A percentile compares a stretch with the other conserved stretches of the same genome.
phyloP scores from a whole-genome alignment of 768 basidiomycete genomes.

The Gyrodon lividus region DNA sequence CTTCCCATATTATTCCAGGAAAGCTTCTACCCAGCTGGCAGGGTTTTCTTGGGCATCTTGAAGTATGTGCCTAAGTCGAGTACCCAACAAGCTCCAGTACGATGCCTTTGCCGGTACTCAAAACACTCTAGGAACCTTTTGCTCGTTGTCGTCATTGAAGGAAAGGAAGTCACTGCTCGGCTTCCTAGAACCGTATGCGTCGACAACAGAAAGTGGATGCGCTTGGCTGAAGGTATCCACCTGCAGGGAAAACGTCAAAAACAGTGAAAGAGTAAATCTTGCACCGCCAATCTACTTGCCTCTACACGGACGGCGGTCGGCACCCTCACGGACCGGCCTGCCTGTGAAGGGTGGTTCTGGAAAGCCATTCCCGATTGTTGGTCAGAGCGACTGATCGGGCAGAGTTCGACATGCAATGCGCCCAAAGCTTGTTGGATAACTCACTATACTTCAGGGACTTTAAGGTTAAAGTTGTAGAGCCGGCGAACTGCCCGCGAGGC shows the following conservation, averaged over 20 bases:
- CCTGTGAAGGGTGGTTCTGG: slow-evolving; percentile 16
- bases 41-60: no score
- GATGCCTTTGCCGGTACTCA: slow-evolving; percentile 6
- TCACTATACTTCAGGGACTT: slow-evolving; percentile 30
- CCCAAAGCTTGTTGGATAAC: not conserved
- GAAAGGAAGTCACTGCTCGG: slow-evolving; percentile 23
- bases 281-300: slow-evolving; percentile 19
- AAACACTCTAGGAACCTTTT: slow-evolving; percentile 15
- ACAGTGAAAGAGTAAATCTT: not conserved
- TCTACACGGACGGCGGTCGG: slow-evolving; percentile 33
- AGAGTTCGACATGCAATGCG: not conserved
- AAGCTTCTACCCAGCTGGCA: no score
- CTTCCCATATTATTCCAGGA: no score
- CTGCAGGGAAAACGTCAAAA: slow-evolving; percentile 12
- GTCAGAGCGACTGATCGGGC: slow-evolving; percentile 15
- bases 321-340: slow-evolving; percentile 13
- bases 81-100: not conserved
- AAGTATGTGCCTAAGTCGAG: no score
- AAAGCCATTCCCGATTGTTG: slow-evolving; percentile 21
- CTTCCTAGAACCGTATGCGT: slow-evolving; percentile 21
- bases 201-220: slow-evolving; percentile 23
- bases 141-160: slow-evolving; percentile 21
- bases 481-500: slow-evolving; percentile 61
- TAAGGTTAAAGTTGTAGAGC: slow-evolving; percentile 46
- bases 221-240: slow-evolving; percentile 31